phyloP scores from a whole-genome alignment of 1,284 basidiomycete genomes.

The Tylopilus sp. region DNA sequence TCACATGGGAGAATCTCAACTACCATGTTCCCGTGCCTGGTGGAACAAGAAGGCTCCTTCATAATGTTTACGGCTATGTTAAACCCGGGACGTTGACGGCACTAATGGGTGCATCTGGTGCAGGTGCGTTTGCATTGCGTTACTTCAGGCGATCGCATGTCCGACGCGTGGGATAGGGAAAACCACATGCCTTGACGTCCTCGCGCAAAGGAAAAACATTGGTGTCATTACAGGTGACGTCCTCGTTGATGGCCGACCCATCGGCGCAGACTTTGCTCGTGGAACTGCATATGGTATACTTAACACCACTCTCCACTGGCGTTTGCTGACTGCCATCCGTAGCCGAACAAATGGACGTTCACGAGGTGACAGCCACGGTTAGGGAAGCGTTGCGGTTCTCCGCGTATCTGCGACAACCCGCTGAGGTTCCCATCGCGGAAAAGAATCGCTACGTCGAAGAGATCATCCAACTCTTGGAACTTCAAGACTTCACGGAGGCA shows the following conservation, averaged over 20 bases:
- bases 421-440: constrained; percentile 65
- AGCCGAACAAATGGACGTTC: constrained; percentile 88
- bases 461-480: constrained; percentile 67
- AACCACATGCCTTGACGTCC: constrained; percentile 83
- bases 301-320: constrained; percentile 26
- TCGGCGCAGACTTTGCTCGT: constrained; percentile 72
- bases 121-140: constrained; percentile 33
- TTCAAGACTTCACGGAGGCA: constrained; percentile 62
- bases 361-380: constrained; percentile 81
- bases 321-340: constrained; percentile 1
- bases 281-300: constrained; percentile 68
- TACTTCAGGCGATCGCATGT: constrained; percentile 13
- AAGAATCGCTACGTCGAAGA: constrained; percentile 82
- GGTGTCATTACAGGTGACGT: constrained; percentile 81
- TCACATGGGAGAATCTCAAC: constrained; percentile 70
- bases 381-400: constrained; percentile 90
- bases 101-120: constrained; percentile 79
- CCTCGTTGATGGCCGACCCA: constrained; percentile 74
- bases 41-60: constrained; percentile 67
- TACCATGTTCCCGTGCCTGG: constrained; percentile 74
- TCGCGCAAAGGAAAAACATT: constrained; percentile 85
- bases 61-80: constrained; percentile 87
- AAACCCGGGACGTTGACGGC: constrained; percentile 82
- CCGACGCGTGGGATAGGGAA: constrained; percentile 38
- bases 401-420: constrained; percentile 85